Conservation (phyloP, 495 filamentous ascomycete species). For the Penicillium flavigenum region DNA sequence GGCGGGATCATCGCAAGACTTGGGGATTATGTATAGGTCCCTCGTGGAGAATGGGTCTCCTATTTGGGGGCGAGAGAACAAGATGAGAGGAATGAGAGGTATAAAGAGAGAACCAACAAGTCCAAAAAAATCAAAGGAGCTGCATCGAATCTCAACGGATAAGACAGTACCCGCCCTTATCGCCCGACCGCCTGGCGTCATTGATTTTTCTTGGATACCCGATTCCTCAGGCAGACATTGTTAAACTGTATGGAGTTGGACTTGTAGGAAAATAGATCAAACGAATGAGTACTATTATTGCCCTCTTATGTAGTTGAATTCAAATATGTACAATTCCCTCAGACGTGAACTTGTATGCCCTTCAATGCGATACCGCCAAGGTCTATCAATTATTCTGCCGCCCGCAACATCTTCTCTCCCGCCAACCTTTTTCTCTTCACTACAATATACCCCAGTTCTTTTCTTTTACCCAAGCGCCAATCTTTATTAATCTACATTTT, state of each 20-base stretch:
- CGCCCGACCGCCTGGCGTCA: conserved; percentile 37
- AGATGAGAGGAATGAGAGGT: conserved; percentile 1
- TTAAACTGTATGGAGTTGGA: too few relatives aligned
- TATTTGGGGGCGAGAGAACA: not conserved
- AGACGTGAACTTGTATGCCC: not conserved
- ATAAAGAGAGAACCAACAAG: conserved; percentile 13
- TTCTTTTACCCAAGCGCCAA: conserved; percentile 4
- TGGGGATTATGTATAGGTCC: conserved; percentile 9
- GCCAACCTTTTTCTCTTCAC: conserved; percentile 8
- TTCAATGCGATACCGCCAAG: conserved; percentile 3
- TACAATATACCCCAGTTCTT: not conserved
- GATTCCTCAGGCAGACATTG: not conserved
- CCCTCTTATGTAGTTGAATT: too few relatives aligned
- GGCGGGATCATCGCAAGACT: conserved; percentile 31
- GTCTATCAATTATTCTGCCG: conserved; percentile 29
- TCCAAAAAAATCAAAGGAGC: conserved; percentile 14
- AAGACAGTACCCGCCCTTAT: conserved; percentile 20
- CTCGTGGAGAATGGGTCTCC: not conserved
- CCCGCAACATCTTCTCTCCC: conserved; percentile 18
- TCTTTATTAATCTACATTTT: not conserved
- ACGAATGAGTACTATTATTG: not conserved
- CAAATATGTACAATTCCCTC: not conserved
- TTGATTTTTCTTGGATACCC: conserved; percentile 9
- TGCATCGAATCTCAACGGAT: conserved; percentile 18
- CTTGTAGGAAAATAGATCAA: conserved; percentile 1